Base-by-base conservation (phyloP, 2,329 filamentous ascomycete species). In the Dryadomyces quercus-mongolicae region DNA sequence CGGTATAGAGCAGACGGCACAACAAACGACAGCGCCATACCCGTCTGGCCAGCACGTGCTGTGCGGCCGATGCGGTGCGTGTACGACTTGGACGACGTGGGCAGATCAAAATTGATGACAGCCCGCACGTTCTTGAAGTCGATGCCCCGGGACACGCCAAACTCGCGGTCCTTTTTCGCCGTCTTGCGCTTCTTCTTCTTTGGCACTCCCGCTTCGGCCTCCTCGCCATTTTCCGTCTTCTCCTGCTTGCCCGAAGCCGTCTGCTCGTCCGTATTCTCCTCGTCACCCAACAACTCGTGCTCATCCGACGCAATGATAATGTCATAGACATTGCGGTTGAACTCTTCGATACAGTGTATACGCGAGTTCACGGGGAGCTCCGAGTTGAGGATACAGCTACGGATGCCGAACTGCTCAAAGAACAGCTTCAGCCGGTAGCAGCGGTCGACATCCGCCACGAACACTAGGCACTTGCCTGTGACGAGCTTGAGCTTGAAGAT, bases 21-120 rank as follows among this genome's bases (percentile, higher is more conserved):
- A 52, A 95, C 87, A 67, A 98, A 96, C 10, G 90, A 95, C n/a
- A 98, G 77, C 0, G 93, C 90, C 79, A 95, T 97, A 56, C 93
- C 93, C 1, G 86, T 84, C 65, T 94, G 88, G 12, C 91, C 92
- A 2, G 91, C 93, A 57, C 93, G 82, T 1, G 89, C 93, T 6
- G 93, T 98, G 36, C 93, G 84, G 36, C 93, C 93, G 63, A 98
- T 95, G 53, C 93, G 85, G 70, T 98, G 93, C n/a, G 88, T 94
- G 69, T 98, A 98, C 9, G 89, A 95, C 66, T 89, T 94, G 42
- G 89, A 85, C 9, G 84, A 86, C 16, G 83, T 81, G 1, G 93
- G 93, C 16, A 98, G 83, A 68, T 98, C 93, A 67, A 98, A 98
- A 72, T 98, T 98, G 66, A 98, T 82, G 22, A 98, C 91, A 58